These are phyloP conservation scores for Emiliania huxleyi DNA, from an alignment of 78 protist genomes.

Conservation along the genomic window DNA sequence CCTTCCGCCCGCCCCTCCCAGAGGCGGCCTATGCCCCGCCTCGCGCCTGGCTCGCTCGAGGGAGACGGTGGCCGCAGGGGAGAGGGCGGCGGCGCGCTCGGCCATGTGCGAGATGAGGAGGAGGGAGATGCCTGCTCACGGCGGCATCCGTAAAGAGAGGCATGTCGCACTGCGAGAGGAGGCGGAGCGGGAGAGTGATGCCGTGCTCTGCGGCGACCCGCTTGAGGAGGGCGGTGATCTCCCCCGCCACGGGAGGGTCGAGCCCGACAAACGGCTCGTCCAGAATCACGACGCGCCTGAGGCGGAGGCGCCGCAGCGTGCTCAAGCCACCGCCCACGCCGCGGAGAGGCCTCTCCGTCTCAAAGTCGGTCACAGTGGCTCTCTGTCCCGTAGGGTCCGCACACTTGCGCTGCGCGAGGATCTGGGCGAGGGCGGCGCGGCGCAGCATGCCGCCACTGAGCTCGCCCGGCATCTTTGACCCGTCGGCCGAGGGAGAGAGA, in stretches of 20 bases:
- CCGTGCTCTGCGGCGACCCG: background rate
- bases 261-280: slow-evolving; percentile 33
- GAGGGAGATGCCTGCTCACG: background rate
- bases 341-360: too few relatives aligned
- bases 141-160: too few relatives aligned
- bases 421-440: slow-evolving; percentile 16
- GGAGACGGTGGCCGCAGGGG: background rate
- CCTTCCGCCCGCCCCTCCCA: too few relatives aligned
- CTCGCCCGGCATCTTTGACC: background rate
- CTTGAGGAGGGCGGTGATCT: background rate
- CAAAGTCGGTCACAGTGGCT: too few relatives aligned
- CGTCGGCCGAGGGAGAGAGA: background rate
- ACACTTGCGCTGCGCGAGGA: background rate
- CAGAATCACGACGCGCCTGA: background rate
- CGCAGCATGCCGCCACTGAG: slow-evolving; percentile 23
- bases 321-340: too few relatives aligned
- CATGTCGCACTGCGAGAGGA: too few relatives aligned
- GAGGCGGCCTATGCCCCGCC: too few relatives aligned
- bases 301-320: too few relatives aligned
- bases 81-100: too few relatives aligned
- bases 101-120: background rate
- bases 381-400: too few relatives aligned
- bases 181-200: too few relatives aligned
- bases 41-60: too few relatives aligned
- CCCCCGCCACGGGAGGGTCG: background rate